Evolutionary conservation across 257 asterid genomes (phyloP), one percentile per base, ranked within the genome.

Genomic region (Solanum medicagineum): DNA sequence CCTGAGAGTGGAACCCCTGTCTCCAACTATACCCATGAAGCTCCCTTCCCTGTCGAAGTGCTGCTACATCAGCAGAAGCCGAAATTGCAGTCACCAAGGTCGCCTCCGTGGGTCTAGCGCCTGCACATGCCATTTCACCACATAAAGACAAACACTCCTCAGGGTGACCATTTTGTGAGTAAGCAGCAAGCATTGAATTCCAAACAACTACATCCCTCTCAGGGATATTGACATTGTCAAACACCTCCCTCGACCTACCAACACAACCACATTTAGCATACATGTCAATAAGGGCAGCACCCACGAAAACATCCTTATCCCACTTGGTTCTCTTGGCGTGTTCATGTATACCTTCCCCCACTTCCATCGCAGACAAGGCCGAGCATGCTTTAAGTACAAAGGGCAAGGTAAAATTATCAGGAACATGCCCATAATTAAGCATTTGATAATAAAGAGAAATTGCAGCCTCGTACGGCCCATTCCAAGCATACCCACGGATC

Each of bases 401-500:
- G 7, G 95, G 95, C 80, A 93, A 88, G 10, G 94, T 91, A 86
- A 89, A 93, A 80, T 90, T 91, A 83, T 92, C 93, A 10, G 96
- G 94, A 54, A 51, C 90, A 69, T 87, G 91, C 24, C 92, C 93
- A 80, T 89, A 89, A 87, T 87, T 85, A 80, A 88, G 74, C 90
- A 93, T 87, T 81, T 86, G 89, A 65, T 85, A 81, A 87, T 90
- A 90, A 44, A 93, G 83, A 19, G 89, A 80, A 83, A 93, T 84
- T 16, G 94, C 92, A 69, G 84, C 86, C 81, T 86, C 88, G 56
- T 88, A 83, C 3, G 93, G 96, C 15, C 93, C 96, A 83, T 88
- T 90, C 94, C 96, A 93, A 15, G 96, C 94, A 57, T 93, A 92
- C 63, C 91, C 95, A 10, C 94, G 94, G 84, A 92, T 91, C 73